Evolutionary conservation across 805 yeast genomes (phyloP), one percentile per base, ranked within the genome.

Genomic region (Candida dajiaensis): DNA sequence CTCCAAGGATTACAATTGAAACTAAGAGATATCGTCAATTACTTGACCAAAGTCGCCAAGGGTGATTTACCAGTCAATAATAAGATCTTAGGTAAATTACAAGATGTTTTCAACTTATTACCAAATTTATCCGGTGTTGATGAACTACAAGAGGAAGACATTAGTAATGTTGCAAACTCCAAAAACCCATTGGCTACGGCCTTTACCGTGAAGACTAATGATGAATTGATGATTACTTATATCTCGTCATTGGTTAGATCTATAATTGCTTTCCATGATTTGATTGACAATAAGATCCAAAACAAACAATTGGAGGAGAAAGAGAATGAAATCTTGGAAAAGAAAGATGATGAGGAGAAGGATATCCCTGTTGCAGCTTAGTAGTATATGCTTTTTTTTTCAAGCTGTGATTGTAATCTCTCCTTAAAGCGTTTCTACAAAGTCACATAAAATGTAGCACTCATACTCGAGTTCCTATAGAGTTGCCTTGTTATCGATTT

Each of bases 251-350:
- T 94, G 58, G 96, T 94, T 21, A 79, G 98, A 62, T 86, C 98
- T 6, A 90, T 95, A 58, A 85, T 94, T 61, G 95, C 98, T 11
- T 92, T 94, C 77, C 96, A 94, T 67, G 95, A 94, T 65, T 77
- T 94, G 66, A 94, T 94, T 62, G 98, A 94, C 59, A 95, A 95
- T 70, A 94, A 94, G 69, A 82, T 94, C 54, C 88, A 86, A 56
- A 89, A 89, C 65, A 83, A 81, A 61, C 76, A 73, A 47, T 48
- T 68, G 25, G 69, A 65, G 44, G 70, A 67, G 46, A 59, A 60
- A 42, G 52, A 50, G 38, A 42, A 45, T 31, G 35, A 25, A 11
- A 18, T n/a, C 7, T 4, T 42, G 15, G 37, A 40, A 20, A 46
- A 49, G 21, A 44, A 33, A 7, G 38, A 36, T 11, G 47, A 50